Conservation (phyloP, 495 filamentous ascomycete species). For the Penicillium lividum region DNA sequence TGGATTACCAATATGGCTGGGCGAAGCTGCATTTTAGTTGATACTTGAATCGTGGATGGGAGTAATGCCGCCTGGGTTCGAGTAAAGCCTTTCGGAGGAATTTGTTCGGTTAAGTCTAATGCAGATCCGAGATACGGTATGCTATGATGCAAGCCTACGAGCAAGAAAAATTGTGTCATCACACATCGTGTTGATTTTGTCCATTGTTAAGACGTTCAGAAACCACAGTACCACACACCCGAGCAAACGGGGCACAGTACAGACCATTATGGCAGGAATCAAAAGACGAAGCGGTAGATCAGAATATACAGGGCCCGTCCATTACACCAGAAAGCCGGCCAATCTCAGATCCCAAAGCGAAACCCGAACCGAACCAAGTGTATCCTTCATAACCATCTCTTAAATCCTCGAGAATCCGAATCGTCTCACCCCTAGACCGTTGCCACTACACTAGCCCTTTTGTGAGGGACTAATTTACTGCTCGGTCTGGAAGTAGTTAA, state of each 20-base stretch:
- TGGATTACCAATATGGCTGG: no score
- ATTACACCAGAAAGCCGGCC: slow-evolving; percentile 1
- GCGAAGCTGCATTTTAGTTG: no score
- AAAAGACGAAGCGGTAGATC: slow-evolving; percentile 1
- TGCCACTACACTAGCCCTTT: slow-evolving; percentile 9
- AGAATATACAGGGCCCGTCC: slow-evolving; percentile 7
- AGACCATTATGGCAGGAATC: background rate
- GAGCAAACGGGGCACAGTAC: slow-evolving; percentile 32
- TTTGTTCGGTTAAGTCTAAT: no score
- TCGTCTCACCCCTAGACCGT: slow-evolving; percentile 14
- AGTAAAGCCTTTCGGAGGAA: no score
- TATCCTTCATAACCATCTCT: slow-evolving; percentile 1
- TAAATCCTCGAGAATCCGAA: slow-evolving; percentile 9
- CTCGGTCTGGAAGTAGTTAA: slow-evolving; percentile 99
- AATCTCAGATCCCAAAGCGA: background rate
- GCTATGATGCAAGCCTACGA: background rate
- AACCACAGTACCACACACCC: slow-evolving; percentile 25
- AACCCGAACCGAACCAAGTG: background rate
- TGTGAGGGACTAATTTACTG: slow-evolving; percentile 49
- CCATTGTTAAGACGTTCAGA: slow-evolving; percentile 19
- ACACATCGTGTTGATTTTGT: slow-evolving; percentile 26
- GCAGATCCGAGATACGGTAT: no score
- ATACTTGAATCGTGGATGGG: no score
- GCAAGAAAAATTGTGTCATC: slow-evolving; percentile 10
- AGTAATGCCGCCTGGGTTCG: no score